Conservation (phyloP, 768 basidiomycete species). For the Lactarius sp. region DNA sequence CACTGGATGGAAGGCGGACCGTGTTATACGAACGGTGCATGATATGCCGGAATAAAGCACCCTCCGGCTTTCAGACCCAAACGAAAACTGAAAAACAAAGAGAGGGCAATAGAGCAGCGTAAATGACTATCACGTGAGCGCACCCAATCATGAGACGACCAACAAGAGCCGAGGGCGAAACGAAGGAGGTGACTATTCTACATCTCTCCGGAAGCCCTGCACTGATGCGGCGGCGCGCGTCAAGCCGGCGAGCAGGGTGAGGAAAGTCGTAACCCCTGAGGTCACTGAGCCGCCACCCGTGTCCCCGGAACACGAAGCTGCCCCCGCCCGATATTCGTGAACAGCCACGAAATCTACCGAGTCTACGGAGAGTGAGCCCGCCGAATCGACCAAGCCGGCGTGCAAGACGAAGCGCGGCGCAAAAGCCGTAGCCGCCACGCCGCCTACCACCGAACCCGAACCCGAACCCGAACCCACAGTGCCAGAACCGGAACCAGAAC, state of each 20-base stretch:
- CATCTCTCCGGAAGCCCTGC: neutral
- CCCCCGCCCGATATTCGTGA: conserved; percentile 28
- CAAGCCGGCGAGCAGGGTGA: conserved; percentile 1
- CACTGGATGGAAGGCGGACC: conserved; percentile 72
- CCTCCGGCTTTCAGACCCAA: too few relatives aligned
- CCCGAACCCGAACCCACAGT: too few relatives aligned
- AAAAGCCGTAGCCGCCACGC: neutral
- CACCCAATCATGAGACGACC: conserved; percentile 22
- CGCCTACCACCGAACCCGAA: neutral
- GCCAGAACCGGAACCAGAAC: too few relatives aligned
- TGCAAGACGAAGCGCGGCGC: too few relatives aligned
- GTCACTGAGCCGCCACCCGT: conserved; percentile 9
- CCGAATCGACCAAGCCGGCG: conserved; percentile 13
- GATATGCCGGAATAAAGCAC: too few relatives aligned
- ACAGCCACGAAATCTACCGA: conserved; percentile 26
- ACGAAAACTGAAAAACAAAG: too few relatives aligned
- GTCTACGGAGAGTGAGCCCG: conserved; percentile 20
- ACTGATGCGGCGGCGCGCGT: neutral
- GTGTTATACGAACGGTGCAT: conserved; percentile 63
- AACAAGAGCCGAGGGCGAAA: conserved; percentile 24
- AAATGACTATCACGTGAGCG: neutral
- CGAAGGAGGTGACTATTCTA: conserved; percentile 26
- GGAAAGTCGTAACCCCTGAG: conserved; percentile 11
- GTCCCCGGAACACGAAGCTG: conserved; percentile 6
- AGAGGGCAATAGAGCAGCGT: too few relatives aligned